Percentiles rank a stretch among this genome's conserved stretches.
These are phyloP conservation scores for Beauveria australis DNA, from an alignment of 2,329 filamentous ascomycete genomes.

Conservation along the genomic window DNA sequence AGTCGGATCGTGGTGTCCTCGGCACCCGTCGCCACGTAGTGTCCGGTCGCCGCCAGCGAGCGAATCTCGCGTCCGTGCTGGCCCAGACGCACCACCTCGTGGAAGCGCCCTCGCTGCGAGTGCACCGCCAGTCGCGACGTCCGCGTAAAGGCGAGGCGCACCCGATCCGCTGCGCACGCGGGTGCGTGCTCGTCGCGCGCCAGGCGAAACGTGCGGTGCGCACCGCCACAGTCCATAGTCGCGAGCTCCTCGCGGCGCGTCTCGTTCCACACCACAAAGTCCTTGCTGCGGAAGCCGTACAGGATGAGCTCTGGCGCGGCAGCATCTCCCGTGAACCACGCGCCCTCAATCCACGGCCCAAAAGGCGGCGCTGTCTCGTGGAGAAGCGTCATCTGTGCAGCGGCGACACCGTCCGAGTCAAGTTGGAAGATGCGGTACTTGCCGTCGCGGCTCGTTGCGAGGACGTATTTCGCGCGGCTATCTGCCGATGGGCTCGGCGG, in stretches of 20 bases:
- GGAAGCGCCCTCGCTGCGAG: slow-evolving; percentile 28
- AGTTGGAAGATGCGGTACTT: slow-evolving; percentile 58
- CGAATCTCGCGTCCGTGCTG: slow-evolving; percentile 79
- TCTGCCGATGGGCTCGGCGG: slow-evolving; percentile 18
- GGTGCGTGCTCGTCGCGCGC: slow-evolving; percentile 17
- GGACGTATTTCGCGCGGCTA: slow-evolving; percentile 35
- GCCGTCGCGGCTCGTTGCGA: slow-evolving; percentile 72
- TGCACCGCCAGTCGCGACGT: slow-evolving; percentile 46
- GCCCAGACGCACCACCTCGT: slow-evolving; percentile 54
- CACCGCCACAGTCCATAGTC: slow-evolving; percentile 73
- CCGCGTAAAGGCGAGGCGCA: slow-evolving; percentile 67
- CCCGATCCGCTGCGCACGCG: slow-evolving; percentile 21
- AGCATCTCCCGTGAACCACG: slow-evolving; percentile 43
- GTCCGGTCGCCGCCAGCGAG: slow-evolving; percentile 34
- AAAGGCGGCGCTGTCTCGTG: slow-evolving; percentile 65
- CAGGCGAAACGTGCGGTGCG: slow-evolving; percentile 67
- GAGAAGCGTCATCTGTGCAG: slow-evolving; percentile 36
- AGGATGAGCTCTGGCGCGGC: slow-evolving; percentile 51
- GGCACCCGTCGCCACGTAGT: slow-evolving; percentile 55
- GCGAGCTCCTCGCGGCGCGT: slow-evolving; percentile 60
- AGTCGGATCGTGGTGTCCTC: slow-evolving; percentile 72
- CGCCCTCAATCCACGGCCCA: slow-evolving; percentile 67
- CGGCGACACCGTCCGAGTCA: slow-evolving; percentile 15
- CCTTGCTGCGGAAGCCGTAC: slow-evolving; percentile 72
- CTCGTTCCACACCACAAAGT: slow-evolving; percentile 78